Percentiles rank a stretch among this genome's conserved stretches.
phyloP scores from a whole-genome alignment of 768 basidiomycete species.

The Lepiota subincarnata region DNA sequence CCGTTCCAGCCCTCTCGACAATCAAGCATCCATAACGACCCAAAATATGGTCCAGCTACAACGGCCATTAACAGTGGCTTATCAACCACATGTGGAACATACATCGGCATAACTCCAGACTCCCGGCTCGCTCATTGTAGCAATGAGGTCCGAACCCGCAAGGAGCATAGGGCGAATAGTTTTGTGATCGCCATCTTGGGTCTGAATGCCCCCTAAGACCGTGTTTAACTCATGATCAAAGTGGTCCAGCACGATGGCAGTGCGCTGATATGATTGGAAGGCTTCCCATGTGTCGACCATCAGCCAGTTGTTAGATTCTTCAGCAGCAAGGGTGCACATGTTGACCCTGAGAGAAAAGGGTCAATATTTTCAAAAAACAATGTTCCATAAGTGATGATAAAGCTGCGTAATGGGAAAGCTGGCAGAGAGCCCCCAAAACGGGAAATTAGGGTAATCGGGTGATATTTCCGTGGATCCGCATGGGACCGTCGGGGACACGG shows the following conservation, averaged over 20 bases:
- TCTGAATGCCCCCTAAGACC: constrained; percentile 71
- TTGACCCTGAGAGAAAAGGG: constrained; percentile 51
- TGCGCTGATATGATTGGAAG: constrained; percentile 90
- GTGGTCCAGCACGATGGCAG: constrained; percentile 95
- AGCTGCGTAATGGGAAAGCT: background rate
- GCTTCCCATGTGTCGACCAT: constrained; percentile 99
- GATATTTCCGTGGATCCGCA: background rate
- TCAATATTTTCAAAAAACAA: constrained; percentile 19
- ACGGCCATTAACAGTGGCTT: constrained; percentile 7
- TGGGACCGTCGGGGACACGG: background rate
- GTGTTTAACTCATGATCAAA: constrained; percentile 94
- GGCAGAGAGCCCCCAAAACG: constrained; percentile 16
- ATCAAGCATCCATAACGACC: constrained; percentile 94
- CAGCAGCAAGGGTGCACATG: constrained; percentile 87
- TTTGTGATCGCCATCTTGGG: constrained; percentile 70
- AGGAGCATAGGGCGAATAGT: constrained; percentile 86
- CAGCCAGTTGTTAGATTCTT: constrained; percentile 88
- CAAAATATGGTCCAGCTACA: constrained; percentile 90
- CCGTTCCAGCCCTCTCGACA: constrained; percentile 91
- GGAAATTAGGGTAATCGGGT: constrained; percentile 10
- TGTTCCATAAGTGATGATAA: constrained; percentile 8
- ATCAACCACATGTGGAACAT: constrained; percentile 30
- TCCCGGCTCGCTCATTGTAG: constrained; percentile 97
- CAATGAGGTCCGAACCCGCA: constrained; percentile 96
- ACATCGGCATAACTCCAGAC: constrained; percentile 97